Base-by-base conservation (phyloP, 1,284 basidiomycete genomes). In the Apiotrichum mycotoxinovorans region DNA sequence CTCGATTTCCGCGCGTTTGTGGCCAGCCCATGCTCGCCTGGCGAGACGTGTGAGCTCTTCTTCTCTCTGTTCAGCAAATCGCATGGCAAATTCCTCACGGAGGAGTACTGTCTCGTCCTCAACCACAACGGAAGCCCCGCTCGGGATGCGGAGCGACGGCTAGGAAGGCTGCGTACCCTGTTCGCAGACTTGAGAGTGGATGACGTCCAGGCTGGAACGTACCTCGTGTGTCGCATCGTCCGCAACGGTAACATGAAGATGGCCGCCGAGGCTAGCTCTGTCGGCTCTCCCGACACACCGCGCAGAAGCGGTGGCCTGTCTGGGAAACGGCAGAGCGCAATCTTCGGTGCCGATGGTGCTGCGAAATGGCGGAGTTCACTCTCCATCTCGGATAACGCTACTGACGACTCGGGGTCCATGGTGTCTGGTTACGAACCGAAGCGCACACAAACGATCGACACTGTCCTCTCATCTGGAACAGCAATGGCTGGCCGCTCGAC, bases 41-140 rank as follows among this genome's bases (percentile, higher is more conserved):
- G 92, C 17, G 94, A 98, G 75, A 88, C 88, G 0, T 88, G 86
- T 5, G 94, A 98, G 72, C 84, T 98, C 5, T 93, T 88, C 75
- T 96, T 98, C 77, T 92, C 91, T 3, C 82, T 98, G 7, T 98
- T 91, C 82, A 89, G 88, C 76, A 88, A 89, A 67, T 82, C 84
- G 48, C 88, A 90, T 52, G 68, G 69, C 10, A 86, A 89, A 41
- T 97, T 96, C 74, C 83, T 98, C 45, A 95, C 92, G 0, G 95
- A 98, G 75, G 95, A 98, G 23, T 96, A 88, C 71, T 94, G 89
- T 69, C 86, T 86, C 20, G 79, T 95, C 38, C 83, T 98, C 27
- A 94, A 95, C 73, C 90, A 94, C 76, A 89, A 93, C 59, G 94
- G 94, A 11, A 87, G 88, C 25, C 84, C 90, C 12, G 85, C 87